A percentile compares a stretch with the other conserved stretches of the same genome.
Evolutionary conservation across 306 rosid genomes (phyloP).

Genomic region (Echinosophora koreensis): DNA sequence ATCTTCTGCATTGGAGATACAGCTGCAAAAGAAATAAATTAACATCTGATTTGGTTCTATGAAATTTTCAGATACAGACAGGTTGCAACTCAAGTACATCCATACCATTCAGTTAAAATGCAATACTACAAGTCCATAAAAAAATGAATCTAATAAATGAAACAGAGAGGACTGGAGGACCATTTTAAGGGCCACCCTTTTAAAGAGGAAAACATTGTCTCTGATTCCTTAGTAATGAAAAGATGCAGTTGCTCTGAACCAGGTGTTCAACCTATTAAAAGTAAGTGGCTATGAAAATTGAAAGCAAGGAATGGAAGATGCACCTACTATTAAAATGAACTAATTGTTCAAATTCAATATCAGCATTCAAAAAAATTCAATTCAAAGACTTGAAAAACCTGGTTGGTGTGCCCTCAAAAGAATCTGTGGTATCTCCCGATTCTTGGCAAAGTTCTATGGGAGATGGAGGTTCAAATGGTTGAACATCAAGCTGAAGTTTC

Average conservation of each 20-base stretch:
- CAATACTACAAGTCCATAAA: neutral
- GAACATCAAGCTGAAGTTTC: slow-evolving; percentile 61
- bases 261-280: neutral
- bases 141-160: neutral
- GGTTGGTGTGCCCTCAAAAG: slow-evolving; percentile 70
- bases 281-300: slow-evolving; percentile 8
- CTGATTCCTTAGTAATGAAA: neutral
- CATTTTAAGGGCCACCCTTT: slow-evolving; percentile 20
- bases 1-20: slow-evolving; percentile 44
- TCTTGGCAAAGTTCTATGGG: slow-evolving; percentile 59
- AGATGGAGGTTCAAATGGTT: slow-evolving; percentile 56
- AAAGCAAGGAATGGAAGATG: neutral
- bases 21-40: slow-evolving; percentile 47
- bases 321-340: neutral
- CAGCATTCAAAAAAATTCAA: neutral
- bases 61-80: slow-evolving; percentile 12
- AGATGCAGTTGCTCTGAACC: slow-evolving; percentile 5
- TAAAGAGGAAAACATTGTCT: neutral
- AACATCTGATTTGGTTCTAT: slow-evolving; percentile 30
- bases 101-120: neutral
- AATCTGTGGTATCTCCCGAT: slow-evolving; percentile 49
- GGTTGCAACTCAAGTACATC: slow-evolving; percentile 9
- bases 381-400: slow-evolving; percentile 59
- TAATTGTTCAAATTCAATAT: slow-evolving; percentile 2
- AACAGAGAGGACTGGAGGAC: neutral